These are phyloP conservation scores for Chaetoceros muelleri DNA, from an alignment of 108 stramenopile genomes.

Conservation along the genomic window DNA sequence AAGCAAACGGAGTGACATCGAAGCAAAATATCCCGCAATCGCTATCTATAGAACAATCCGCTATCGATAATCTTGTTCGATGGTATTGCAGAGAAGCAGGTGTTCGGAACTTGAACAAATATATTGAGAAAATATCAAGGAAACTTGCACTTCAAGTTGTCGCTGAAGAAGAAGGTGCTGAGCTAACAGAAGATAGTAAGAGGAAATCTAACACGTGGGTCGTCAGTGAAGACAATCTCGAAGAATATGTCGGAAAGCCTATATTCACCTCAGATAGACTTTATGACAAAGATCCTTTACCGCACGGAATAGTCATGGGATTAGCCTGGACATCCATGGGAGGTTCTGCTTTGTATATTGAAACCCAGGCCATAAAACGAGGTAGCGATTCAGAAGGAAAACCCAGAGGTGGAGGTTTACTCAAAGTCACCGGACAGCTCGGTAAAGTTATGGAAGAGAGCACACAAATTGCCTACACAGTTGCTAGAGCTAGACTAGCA, in stretches of 20 bases:
- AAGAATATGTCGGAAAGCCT: conserved; percentile 91
- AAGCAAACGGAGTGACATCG: conserved; percentile 13
- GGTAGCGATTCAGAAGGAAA: conserved; percentile 54
- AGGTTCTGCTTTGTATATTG: conserved; percentile 93
- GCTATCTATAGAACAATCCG: conserved; percentile 53
- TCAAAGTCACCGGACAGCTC: conserved; percentile 90
- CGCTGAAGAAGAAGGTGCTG: conserved; percentile 69
- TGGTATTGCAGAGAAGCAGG: conserved; percentile 98
- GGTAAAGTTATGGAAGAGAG: conserved; percentile 95
- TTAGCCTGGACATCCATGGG: conserved; percentile 97
- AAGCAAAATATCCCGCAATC: conserved; percentile 42
- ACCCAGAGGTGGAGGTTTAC: conserved; percentile 54
- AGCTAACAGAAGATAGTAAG: conserved; percentile 60
- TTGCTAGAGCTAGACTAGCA: conserved; percentile 74
- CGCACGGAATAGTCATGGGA: conserved; percentile 96
- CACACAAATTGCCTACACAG: conserved; percentile 88
- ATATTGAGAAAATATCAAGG: conserved; percentile 90
- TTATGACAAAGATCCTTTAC: conserved; percentile 83
- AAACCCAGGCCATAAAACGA: conserved; percentile 84
- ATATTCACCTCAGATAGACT: conserved; percentile 86
- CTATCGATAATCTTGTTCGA: conserved; percentile 84
- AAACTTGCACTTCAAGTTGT: conserved; percentile 83
- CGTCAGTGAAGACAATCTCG: conserved; percentile 58
- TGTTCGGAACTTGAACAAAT: conserved; percentile 91
- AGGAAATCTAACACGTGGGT: conserved; percentile 61